Conservation (phyloP, 108 stramenopile genomes). For the Aurantiochytrium sp. region DNA sequence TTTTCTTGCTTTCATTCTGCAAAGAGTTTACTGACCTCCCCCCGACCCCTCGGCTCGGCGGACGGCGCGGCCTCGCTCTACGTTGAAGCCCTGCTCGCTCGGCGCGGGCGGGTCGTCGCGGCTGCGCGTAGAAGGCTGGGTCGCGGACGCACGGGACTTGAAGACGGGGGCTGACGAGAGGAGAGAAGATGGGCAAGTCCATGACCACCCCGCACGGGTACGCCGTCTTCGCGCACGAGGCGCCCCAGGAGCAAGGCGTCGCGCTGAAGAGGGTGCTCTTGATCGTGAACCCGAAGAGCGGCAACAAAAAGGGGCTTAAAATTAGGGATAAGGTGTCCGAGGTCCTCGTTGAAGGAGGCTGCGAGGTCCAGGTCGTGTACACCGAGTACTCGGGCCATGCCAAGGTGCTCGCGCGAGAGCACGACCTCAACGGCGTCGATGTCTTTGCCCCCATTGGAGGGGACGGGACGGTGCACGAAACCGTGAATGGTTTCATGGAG, state of each 20-base stretch:
- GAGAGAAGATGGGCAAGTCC: background rate
- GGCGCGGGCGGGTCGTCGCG: background rate
- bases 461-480: slow-evolving; percentile 22
- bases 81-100: too few relatives aligned
- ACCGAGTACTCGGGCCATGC: background rate
- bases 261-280: background rate
- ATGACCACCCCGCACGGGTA: background rate
- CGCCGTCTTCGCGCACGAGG: background rate
- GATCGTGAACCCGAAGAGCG: slow-evolving; percentile 13
- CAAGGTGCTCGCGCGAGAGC: background rate
- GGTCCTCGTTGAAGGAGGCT: background rate
- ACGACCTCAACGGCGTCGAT: background rate
- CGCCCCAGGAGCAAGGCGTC: background rate
- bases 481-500: slow-evolving; percentile 4
- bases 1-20: too few relatives aligned
- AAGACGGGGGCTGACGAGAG: background rate
- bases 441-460: slow-evolving; percentile 7
- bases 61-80: too few relatives aligned
- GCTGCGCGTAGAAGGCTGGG: background rate
- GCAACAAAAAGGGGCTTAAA: background rate
- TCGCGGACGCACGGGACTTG: background rate
- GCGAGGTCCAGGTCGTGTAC: background rate
- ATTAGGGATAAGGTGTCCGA: background rate
- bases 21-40: too few relatives aligned
- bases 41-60: too few relatives aligned